Evolutionary conservation across 495 filamentous ascomycete genomes (phyloP).

Genomic region (Sabuloglossum arenarium): DNA sequence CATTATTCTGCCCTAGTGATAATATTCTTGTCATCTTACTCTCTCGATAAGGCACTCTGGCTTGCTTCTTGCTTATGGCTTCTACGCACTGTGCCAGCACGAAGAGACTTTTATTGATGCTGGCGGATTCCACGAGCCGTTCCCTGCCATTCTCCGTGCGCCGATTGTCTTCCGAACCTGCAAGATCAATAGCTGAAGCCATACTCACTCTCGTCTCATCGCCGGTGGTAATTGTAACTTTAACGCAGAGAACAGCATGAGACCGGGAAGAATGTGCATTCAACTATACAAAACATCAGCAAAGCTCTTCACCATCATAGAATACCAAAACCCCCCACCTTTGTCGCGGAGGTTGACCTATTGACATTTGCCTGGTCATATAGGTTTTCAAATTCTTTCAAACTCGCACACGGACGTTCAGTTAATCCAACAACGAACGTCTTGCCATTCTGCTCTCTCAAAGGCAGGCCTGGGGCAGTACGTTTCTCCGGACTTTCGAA

Average conservation of each 20-base stretch:
- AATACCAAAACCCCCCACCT: slow-evolving; percentile 23
- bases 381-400: slow-evolving; percentile 81
- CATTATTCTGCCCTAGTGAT: slow-evolving; percentile 85
- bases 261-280: slow-evolving; percentile 89
- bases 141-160: slow-evolving; percentile 90
- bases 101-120: slow-evolving; percentile 96
- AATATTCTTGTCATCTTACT: slow-evolving; percentile 95
- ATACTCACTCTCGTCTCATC: slow-evolving; percentile 57
- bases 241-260: slow-evolving; percentile 85
- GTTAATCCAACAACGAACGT: slow-evolving; percentile 83
- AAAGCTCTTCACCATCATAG: background rate
- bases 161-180: slow-evolving; percentile 89
- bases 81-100: slow-evolving; percentile 91
- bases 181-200: slow-evolving; percentile 87
- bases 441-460: slow-evolving; percentile 81
- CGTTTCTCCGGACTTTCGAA: slow-evolving; percentile 85
- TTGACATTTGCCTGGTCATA: slow-evolving; percentile 94
- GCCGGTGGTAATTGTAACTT: slow-evolving; percentile 52
- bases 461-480: slow-evolving; percentile 59
- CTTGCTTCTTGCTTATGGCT: slow-evolving; percentile 63
- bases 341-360: slow-evolving; percentile 77
- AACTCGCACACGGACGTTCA: slow-evolving; percentile 59
- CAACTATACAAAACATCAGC: slow-evolving; percentile 24
- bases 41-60: slow-evolving; percentile 80
- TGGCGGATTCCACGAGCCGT: slow-evolving; percentile 82